These are phyloP conservation scores for Geranium brycei DNA, from an alignment of 345 rosid species.

Conservation along the genomic window DNA sequence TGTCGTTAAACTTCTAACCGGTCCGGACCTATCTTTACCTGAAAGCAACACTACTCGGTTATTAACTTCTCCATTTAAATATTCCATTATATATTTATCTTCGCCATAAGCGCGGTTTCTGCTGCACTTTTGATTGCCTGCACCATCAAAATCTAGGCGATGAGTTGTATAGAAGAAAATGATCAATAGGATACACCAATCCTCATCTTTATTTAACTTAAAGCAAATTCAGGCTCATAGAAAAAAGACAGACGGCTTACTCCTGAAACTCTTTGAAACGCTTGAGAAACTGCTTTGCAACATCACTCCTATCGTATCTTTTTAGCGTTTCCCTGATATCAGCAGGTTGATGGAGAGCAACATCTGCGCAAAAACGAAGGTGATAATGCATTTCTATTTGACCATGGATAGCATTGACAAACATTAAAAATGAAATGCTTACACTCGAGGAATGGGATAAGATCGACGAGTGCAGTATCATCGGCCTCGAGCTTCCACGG, in stretches of 20 bases:
- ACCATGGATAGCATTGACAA: background rate
- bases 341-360: conserved; percentile 69
- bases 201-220: background rate
- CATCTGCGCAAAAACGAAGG: conserved; percentile 33
- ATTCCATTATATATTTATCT: too few relatives aligned
- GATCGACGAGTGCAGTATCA: conserved; percentile 84
- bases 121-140: too few relatives aligned
- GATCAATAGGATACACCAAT: too few relatives aligned
- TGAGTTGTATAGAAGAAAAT: too few relatives aligned
- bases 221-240: background rate
- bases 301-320: conserved; percentile 61
- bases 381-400: background rate
- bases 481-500: conserved; percentile 69
- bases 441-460: conserved; percentile 97
- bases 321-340: conserved; percentile 70
- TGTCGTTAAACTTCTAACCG: too few relatives aligned
- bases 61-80: too few relatives aligned
- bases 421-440: conserved; percentile 12
- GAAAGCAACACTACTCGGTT: too few relatives aligned
- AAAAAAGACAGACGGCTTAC: conserved; percentile 15
- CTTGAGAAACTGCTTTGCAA: conserved; percentile 76
- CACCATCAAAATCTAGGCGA: too few relatives aligned
- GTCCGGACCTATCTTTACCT: too few relatives aligned
- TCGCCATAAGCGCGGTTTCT: too few relatives aligned
- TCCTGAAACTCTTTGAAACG: conserved; percentile 71